Conservation (phyloP, 2,329 filamentous ascomycete species). For the Calonectria multiphialidica region DNA sequence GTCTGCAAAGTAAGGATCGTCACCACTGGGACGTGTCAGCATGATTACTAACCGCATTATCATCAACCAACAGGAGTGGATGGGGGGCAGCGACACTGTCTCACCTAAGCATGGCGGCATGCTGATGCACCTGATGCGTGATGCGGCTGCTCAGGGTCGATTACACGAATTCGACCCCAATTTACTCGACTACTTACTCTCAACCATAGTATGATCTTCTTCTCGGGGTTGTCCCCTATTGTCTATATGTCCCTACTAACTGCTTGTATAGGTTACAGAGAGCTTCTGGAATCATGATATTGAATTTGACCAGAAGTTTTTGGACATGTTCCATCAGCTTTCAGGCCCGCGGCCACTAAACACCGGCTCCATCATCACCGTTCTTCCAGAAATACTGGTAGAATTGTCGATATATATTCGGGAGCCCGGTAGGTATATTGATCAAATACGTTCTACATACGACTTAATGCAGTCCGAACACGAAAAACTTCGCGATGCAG, state of each 20-base stretch:
- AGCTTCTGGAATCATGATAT: conserved; percentile 9
- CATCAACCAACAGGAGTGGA: neutral
- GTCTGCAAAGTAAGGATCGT: neutral
- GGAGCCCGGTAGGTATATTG: neutral
- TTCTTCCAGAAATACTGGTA: neutral
- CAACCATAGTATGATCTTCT: neutral
- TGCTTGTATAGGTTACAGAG: neutral
- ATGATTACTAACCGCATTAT: neutral
- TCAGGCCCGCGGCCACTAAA: neutral
- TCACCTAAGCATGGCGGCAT: neutral
- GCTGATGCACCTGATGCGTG: neutral
- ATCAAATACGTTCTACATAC: neutral
- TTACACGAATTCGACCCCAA: neutral
- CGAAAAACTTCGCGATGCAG: neutral
- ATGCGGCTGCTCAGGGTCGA: neutral
- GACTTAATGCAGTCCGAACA: neutral
- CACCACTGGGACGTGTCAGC: neutral
- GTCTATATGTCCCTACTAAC: neutral
- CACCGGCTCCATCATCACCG: neutral
- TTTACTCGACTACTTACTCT: neutral
- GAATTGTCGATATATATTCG: neutral
- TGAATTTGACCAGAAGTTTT: neutral
- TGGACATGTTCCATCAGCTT: neutral
- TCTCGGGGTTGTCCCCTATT: no score
- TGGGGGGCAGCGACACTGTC: neutral